Conservation (phyloP, 1,284 basidiomycete species). For the Cutaneotrichosporon cutaneum region DNA sequence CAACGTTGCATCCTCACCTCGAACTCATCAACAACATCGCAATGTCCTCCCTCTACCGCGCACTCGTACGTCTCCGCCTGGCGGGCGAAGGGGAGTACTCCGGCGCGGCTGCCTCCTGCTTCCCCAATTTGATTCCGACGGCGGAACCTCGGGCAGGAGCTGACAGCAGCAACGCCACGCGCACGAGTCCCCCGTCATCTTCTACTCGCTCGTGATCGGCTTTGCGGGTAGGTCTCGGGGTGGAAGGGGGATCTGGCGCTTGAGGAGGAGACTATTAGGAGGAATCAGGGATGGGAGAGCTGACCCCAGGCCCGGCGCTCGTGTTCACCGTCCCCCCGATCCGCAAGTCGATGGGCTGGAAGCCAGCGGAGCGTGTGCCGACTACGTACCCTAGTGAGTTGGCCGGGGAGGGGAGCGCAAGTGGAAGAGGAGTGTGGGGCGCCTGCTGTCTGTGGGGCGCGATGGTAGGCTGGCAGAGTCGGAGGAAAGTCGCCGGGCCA, state of each 20-base stretch:
- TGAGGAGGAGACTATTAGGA: too few species aligned
- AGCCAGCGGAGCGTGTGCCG: conserved; percentile 70
- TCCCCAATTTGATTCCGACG: neutral
- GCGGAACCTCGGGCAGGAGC: neutral
- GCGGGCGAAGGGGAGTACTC: neutral
- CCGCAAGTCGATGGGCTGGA: conserved; percentile 70
- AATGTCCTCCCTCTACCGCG: conserved; percentile 41
- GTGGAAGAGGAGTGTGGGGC: neutral
- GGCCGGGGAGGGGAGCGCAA: neutral
- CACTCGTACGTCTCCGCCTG: conserved; percentile 14
- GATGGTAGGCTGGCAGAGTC: too few species aligned
- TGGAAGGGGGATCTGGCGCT: neutral
- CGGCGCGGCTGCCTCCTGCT: neutral
- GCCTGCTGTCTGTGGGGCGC: too few species aligned
- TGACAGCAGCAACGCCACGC: conserved; percentile 68
- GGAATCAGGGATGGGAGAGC: too few species aligned
- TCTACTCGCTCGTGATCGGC: conserved; percentile 80
- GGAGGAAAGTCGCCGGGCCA: too few species aligned
- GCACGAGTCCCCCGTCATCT: conserved; percentile 89
- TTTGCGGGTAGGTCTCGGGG: conserved; percentile 41
- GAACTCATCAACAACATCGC: neutral
- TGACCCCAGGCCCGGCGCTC: conserved; percentile 65
- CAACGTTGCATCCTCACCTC: neutral
- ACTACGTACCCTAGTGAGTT: conserved; percentile 80
- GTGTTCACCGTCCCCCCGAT: conserved; percentile 76